A percentile compares a stretch with the other conserved stretches of the same genome.
Conservation (phyloP, 768 basidiomycete genomes). For the Panaeolus cyanescens region DNA sequence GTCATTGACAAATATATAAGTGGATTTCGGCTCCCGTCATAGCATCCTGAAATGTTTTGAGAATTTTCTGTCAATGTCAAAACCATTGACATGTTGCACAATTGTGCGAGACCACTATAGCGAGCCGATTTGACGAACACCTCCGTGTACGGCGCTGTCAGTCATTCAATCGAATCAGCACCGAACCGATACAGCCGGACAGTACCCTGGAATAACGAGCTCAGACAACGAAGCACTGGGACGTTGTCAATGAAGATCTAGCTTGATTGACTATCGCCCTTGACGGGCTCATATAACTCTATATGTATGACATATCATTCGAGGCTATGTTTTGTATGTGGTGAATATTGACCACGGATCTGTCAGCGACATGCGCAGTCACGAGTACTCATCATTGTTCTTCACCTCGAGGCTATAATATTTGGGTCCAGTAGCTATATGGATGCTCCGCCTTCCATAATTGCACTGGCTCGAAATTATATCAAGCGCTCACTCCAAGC, state of each 20-base stretch:
- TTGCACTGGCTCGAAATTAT: too few species aligned
- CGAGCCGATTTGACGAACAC: not conserved
- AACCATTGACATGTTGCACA: not conserved
- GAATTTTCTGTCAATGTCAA: constrained; percentile 1
- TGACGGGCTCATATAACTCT: not conserved
- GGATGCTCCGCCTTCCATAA: too few species aligned
- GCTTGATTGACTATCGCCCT: too few species aligned
- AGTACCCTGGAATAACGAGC: not conserved
- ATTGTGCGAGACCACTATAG: not conserved
- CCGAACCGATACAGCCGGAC: not conserved
- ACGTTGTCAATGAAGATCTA: too few species aligned
- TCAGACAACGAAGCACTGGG: not conserved
- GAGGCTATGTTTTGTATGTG: not conserved
- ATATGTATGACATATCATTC: not conserved
- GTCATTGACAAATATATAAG: not conserved
- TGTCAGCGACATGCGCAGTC: not conserved
- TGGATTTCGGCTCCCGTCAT: not conserved
- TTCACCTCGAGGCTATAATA: too few species aligned
- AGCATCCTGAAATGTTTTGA: not conserved
- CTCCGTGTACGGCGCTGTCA: not conserved
- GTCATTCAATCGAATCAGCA: too few species aligned
- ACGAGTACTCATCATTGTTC: too few species aligned
- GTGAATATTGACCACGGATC: not conserved
- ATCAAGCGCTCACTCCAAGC: not conserved
- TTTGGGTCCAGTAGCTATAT: too few species aligned